Evolutionary conservation across 768 basidiomycete species (phyloP), one percentile per base, ranked within the genome.

Genomic region (Boletus patriciae): DNA sequence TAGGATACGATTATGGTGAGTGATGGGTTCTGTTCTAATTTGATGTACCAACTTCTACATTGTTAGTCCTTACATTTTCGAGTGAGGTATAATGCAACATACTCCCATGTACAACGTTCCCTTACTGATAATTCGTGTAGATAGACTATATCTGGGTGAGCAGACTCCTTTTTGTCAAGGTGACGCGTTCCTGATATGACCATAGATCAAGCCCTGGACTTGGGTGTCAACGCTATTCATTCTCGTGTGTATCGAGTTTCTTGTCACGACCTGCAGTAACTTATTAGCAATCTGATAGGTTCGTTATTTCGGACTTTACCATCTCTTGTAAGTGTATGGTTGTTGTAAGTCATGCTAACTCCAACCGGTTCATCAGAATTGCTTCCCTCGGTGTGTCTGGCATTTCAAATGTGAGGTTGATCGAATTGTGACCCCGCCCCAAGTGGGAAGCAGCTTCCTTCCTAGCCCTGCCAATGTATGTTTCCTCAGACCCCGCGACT

Each of bases 1-100:
- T 50, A 4, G 57, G 52, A 23, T 54, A 61, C 31, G 57, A 59
- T 40, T 61, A 59, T 12, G 6, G 60, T 59, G n/a, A 54, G 53
- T 33, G 13, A 16, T 23, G 4, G 0, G 5, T 10, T 42, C 25
- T 38, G 7, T 12, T 38, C 10, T 11, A 15, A 4, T 8, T 16
- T 3, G 3, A 37, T 6, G 2, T 38, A 48, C 21, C 6, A 7
- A 48, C 10, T 31, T 25, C 6, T 13, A n/a, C 13, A 12, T 50
- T 16, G 10, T 7, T 36, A 61, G 61, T 43, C 31, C 59, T 62
- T 23, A 61, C 59, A 19, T 41, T 62, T 6, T 31, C 59, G 3
- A 21, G 37, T 3, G 61, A 62, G 54, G 61, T 62, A 53, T 37
- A 10, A 11, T 18, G 8, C 6, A 15, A 13, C 25, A 33, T 31